phyloP scores from a whole-genome alignment of 208 protist species.

The Acanthamoeba healyi region DNA sequence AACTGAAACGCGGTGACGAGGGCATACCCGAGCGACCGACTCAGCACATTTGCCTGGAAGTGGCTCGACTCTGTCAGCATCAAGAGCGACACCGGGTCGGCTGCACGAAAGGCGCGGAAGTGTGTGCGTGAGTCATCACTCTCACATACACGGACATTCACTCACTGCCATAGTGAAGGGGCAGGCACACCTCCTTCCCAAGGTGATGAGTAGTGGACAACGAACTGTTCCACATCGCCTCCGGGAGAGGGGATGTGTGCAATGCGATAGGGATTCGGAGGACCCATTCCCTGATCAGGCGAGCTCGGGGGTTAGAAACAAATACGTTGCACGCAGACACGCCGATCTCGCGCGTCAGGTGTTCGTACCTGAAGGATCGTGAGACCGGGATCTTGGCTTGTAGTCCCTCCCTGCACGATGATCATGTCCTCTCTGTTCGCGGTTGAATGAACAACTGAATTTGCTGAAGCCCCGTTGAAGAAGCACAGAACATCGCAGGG shows the following conservation, averaged over 20 bases:
- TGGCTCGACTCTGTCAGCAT: constrained; percentile 25
- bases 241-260: background rate
- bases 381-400: background rate
- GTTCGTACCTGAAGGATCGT: background rate
- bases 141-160: too few species aligned
- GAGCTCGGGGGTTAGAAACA: too few species aligned
- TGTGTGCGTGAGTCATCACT: too few species aligned
- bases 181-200: constrained; percentile 30
- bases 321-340: too few species aligned
- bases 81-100: background rate
- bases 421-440: constrained; percentile 52
- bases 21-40: constrained; percentile 1
- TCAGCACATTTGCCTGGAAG: constrained; percentile 1
- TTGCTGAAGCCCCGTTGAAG: background rate
- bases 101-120: background rate
- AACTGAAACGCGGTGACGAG: too few species aligned
- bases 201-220: background rate
- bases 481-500: background rate
- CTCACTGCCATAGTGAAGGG: too few species aligned
- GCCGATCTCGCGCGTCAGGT: too few species aligned
- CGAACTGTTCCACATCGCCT: constrained; percentile 13
- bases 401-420: constrained; percentile 18
- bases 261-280: constrained; percentile 28
- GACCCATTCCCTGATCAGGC: constrained; percentile 10
- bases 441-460: background rate